These are phyloP conservation scores for Microstegium vimineum DNA, from an alignment of 176 grass and related monocot species.

Conservation along the genomic window DNA sequence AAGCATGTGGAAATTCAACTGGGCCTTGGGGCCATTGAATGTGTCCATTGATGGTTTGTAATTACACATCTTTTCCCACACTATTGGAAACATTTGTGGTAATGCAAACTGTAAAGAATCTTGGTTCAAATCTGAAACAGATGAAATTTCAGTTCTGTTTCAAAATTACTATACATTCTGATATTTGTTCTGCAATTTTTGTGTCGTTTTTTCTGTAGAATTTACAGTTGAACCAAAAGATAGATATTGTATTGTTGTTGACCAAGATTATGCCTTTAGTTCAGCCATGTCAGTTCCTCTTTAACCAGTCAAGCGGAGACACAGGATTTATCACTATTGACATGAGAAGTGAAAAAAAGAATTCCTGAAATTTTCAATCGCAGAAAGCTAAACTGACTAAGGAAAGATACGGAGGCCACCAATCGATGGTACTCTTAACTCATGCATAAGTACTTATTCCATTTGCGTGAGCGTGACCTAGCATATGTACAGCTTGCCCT, in stretches of 20 bases:
- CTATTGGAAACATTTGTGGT: not conserved
- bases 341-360: not conserved
- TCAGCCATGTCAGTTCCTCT: not conserved
- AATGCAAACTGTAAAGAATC: not conserved
- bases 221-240: not conserved
- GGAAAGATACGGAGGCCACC: not conserved
- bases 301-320: not conserved
- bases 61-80: not conserved
- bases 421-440: not conserved
- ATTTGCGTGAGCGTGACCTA: not conserved
- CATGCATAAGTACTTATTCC: not conserved
- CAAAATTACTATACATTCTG: not conserved
- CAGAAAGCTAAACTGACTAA: not conserved
- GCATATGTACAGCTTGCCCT: constrained; percentile 9
- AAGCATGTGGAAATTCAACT: not conserved
- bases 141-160: not conserved
- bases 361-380: not conserved
- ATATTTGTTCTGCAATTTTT: not conserved
- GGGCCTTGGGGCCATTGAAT: not conserved
- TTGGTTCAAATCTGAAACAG: not conserved
- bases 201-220: not conserved
- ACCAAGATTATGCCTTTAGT: not conserved
- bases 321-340: not conserved
- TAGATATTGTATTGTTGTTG: not conserved
- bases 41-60: not conserved